Evolutionary conservation across 192 early-diverging fungal species (phyloP), one percentile per base, ranked within the genome.

Genomic region (Physocladia obscura): DNA sequence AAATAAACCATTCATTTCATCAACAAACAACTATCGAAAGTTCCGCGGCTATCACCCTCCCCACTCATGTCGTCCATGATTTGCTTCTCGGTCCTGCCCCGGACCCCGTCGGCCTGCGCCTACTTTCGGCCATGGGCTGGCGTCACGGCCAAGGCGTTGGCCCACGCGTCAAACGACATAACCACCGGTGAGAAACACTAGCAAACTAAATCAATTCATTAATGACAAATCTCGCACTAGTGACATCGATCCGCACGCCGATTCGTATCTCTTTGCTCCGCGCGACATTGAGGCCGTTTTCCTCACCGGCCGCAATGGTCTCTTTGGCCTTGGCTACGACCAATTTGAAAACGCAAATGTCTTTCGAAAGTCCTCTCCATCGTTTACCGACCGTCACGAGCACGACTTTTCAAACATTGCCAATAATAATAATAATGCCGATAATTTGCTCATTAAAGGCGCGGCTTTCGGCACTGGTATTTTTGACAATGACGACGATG

Each of bases 111-210:
- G 91, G 90, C 26, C 60, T 87, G 26, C 79, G 81, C 39, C 67
- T 97, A 4, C 75, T 97, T 71, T 75, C 85, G 17, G 77, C 82
- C 49, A 92, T 96, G 93, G 94, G 93, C 0, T 94, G 93, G 92
- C 83, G 89, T 50, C 86, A 91, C 38, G 94, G 94, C 3, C 91
- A 94, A 60, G 91, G 90, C 1, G 83, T 95, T 37, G 94, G 94
- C 2, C 87, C 93, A 3, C 82, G 89, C 19, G 76, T 84, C 5
- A 79, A 75, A 62, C 70, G 81, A 21, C 84, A 77, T n/a, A 40
- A 70, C 67, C 34, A 71, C 76, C 48, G 51, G 37, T 11, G 24
- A 57, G 22, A 31, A 29, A 57, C 8, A 22, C 29, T 55, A 11
- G 54, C 54, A 13, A 13, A 6, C 54, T 6, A 55, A 55, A 38